phyloP scores from a whole-genome alignment of 768 basidiomycete genomes.

The Agrocybe chaxingu region DNA sequence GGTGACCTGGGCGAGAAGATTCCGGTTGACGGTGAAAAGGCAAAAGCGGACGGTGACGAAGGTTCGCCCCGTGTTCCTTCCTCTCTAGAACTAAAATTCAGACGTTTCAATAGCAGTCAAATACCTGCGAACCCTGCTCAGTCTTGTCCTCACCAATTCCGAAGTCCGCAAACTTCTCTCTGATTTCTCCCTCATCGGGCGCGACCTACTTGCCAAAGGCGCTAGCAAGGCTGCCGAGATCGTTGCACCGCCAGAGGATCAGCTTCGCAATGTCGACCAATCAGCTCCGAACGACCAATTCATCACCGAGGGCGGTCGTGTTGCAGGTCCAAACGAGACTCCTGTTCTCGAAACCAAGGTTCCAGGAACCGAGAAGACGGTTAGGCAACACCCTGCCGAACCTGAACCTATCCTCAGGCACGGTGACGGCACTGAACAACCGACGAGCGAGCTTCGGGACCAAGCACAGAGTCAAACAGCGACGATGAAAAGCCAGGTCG shows the following conservation, averaged over 20 bases:
- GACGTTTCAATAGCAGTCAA: slow-evolving; percentile 52
- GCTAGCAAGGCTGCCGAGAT: slow-evolving; percentile 67
- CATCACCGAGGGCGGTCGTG: slow-evolving; percentile 41
- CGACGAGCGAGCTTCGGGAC: slow-evolving; percentile 18
- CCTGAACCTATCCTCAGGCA: slow-evolving; percentile 31
- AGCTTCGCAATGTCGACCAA: slow-evolving; percentile 63
- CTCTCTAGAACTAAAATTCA: neutral
- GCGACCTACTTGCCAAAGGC: slow-evolving; percentile 77
- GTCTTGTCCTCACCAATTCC: slow-evolving; percentile 88
- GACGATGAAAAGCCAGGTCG: slow-evolving; percentile 1
- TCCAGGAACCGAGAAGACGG: slow-evolving; percentile 27
- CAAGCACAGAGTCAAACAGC: neutral
- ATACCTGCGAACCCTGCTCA: slow-evolving; percentile 85
- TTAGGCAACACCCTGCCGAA: slow-evolving; percentile 48
- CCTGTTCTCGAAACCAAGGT: slow-evolving; percentile 29
- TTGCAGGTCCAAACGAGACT: slow-evolving; percentile 26
- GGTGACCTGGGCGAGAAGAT: slow-evolving; percentile 25
- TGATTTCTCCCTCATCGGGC: slow-evolving; percentile 74
- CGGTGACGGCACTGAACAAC: slow-evolving; percentile 29
- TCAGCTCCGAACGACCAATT: slow-evolving; percentile 69
- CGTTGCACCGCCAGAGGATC: slow-evolving; percentile 64
- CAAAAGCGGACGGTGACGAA: slow-evolving; percentile 55
- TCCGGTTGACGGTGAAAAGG: slow-evolving; percentile 54
- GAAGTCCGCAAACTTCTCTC: slow-evolving; percentile 87
- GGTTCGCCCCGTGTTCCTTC: slow-evolving; percentile 36